Evolutionary conservation across 2,329 filamentous ascomycete genomes (phyloP).

Genomic region (Fusarium burgessii): DNA sequence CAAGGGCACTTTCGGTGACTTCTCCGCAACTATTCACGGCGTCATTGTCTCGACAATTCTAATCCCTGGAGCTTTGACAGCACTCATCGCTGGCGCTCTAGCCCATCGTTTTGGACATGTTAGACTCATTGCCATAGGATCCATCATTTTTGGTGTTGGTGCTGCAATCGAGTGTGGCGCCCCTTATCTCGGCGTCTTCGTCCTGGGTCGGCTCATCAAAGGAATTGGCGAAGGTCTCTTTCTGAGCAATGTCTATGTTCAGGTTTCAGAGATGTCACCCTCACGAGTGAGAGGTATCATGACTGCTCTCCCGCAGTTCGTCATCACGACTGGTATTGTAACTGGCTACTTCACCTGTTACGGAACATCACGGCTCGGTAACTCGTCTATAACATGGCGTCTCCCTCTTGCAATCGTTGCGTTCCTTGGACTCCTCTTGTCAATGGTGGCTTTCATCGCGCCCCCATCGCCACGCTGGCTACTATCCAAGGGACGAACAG

Average conservation of each 20-base stretch:
- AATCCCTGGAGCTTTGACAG: slow-evolving; percentile 69
- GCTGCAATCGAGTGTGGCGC: slow-evolving; percentile 56
- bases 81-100: slow-evolving; percentile 68
- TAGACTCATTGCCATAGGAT: slow-evolving; percentile 64
- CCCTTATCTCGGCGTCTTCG: slow-evolving; percentile 61
- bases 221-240: slow-evolving; percentile 70
- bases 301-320: slow-evolving; percentile 65
- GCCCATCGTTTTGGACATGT: slow-evolving; percentile 66
- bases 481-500: slow-evolving; percentile 54
- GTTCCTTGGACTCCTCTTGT: slow-evolving; percentile 44
- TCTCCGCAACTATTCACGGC: slow-evolving; percentile 67
- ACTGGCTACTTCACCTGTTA: slow-evolving; percentile 72
- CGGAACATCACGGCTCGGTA: slow-evolving; percentile 59
- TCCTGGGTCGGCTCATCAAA: slow-evolving; percentile 65
- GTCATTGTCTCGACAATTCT: slow-evolving; percentile 71
- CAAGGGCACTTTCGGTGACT: slow-evolving; percentile 61
- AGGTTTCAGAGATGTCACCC: slow-evolving; percentile 71
- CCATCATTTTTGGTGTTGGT: slow-evolving; percentile 65
- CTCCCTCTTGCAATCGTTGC: slow-evolving; percentile 61
- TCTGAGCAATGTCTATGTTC: slow-evolving; percentile 63
- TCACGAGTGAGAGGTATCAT: slow-evolving; percentile 62
- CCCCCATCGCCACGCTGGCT: slow-evolving; percentile 70
- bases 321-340: slow-evolving; percentile 63
- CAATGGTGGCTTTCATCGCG: slow-evolving; percentile 53
- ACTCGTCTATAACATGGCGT: slow-evolving; percentile 66